These are phyloP conservation scores for Trichothecium sympodiale DNA, from an alignment of 2,329 filamentous ascomycete species.

Conservation along the genomic window DNA sequence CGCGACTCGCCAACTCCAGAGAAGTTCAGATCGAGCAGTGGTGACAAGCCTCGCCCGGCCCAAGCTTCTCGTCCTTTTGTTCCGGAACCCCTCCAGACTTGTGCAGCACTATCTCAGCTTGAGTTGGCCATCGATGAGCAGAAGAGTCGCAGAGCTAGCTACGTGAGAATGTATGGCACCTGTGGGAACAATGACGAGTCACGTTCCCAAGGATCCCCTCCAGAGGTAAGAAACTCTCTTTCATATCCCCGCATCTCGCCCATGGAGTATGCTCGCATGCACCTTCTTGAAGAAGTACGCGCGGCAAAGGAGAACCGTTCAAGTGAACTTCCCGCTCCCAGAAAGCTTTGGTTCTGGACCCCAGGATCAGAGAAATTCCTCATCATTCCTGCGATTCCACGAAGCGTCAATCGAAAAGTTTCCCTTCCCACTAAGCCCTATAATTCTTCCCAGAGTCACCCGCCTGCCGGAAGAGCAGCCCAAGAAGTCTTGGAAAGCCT, in stretches of 20 bases:
- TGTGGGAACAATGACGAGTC: background rate
- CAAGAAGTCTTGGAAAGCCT: no score
- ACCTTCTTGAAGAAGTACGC: constrained; percentile 20
- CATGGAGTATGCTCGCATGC: constrained; percentile 27
- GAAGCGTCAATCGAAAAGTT: constrained; percentile 12
- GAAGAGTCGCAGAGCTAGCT: no score
- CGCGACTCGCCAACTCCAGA: background rate
- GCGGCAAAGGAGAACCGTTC: constrained; percentile 13
- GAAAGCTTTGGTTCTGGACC: constrained; percentile 22
- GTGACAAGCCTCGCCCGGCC: no score
- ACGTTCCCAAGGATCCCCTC: background rate
- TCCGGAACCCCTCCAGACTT: no score
- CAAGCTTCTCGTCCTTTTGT: no score
- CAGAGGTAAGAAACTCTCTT: constrained; percentile 7
- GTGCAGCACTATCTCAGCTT: no score
- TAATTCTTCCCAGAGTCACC: no score
- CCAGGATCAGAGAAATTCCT: constrained; percentile 23
- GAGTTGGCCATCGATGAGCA: no score
- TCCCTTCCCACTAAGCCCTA: background rate
- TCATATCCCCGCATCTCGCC: constrained; percentile 22
- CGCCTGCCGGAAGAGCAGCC: no score
- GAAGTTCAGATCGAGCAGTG: no score
- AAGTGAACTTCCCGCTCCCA: constrained; percentile 18
- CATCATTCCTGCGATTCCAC: constrained; percentile 21
- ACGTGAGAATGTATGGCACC: no score